Evolutionary conservation across 2,329 filamentous ascomycete genomes (phyloP), one percentile per base, ranked within the genome.

Genomic region (Pochonia chlamydosporia): DNA sequence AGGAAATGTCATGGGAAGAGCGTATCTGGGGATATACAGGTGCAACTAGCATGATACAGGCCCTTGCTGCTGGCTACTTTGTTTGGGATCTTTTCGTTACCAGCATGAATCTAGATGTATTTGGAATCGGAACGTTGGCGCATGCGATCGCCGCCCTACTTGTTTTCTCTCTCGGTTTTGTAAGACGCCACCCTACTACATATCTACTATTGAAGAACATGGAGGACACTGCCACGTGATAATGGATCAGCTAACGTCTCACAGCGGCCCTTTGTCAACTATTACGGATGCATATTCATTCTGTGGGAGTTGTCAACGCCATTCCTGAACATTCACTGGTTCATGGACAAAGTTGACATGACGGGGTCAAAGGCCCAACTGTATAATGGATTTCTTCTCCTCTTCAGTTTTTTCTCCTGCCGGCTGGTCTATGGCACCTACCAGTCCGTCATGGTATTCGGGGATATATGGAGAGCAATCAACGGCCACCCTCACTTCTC

Each of bases 271-370:
- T 91, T 92, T 59, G 76, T 91, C 54, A 91, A 92, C 71, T 91
- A 84, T 71, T 95, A 93, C 66, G 85, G 79, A 48, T 78, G 79
- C 48, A 81, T 81, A 50, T 95, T 95, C 66, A 88, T 95, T 59
- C 82, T 93, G 49, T 95, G 90, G 79, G 89, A 95, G 66, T 78
- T 95, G 33, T 91, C 87, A 23, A 87, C 85, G 4, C 87, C 88
- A 7, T 91, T 93, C 66, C 76, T 93, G 49, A 95, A 95, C 63
- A 79, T 92, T 62, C 89, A 95, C 72, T 95, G 89, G 89, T 93
- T 93, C 72, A 88, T 87, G 68, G 89, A 95, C 68, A 95, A 95
- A 71, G 72, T 92, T 49, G 78, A 81, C 59, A 82, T 89, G 75
- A 93, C 89, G 1, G 89, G 89, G 30, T 82, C 84, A 18, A 75